Evolutionary conservation across 2,329 filamentous ascomycete genomes (phyloP).

Genomic region (Alternaria postmessia): DNA sequence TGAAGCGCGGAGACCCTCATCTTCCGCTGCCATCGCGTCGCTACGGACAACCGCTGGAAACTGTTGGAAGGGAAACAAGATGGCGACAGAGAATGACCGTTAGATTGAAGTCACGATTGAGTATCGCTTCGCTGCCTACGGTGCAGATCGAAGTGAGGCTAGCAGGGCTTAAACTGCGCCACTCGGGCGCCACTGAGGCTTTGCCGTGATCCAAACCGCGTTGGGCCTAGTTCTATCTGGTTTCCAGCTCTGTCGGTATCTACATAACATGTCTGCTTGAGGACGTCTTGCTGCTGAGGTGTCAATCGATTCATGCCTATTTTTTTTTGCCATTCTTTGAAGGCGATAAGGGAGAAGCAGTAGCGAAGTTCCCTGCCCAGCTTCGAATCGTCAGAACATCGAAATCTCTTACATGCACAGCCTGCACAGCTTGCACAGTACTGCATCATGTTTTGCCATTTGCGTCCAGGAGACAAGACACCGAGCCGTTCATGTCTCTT

Average conservation of each 20-base stretch:
- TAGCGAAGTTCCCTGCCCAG: not conserved
- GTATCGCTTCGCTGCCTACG: not conserved
- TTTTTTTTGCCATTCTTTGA: not conserved
- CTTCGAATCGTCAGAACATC: not conserved
- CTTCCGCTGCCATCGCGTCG: constrained; percentile 2
- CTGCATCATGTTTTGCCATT: not conserved
- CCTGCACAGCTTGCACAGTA: not conserved
- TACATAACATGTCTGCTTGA: not conserved
- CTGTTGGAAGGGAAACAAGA: not conserved
- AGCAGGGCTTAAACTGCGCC: constrained; percentile 8
- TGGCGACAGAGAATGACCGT: not conserved
- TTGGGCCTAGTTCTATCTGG: not conserved
- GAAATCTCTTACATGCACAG: not conserved
- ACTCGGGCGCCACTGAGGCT: constrained; percentile 3
- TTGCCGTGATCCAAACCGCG: not conserved
- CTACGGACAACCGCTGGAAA: not conserved
- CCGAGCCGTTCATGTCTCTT: not conserved
- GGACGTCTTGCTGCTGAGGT: not conserved
- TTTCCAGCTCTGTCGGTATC: not conserved
- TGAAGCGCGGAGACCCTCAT: constrained; percentile 7
- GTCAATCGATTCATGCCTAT: not conserved
- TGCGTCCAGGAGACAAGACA: not conserved
- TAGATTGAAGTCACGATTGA: constrained; percentile 1
- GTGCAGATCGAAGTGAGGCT: not conserved
- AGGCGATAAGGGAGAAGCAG: not conserved